These are phyloP conservation scores for Bryoerythrophyllum caledonicum DNA, from an alignment of 225 moss, liverwort and hornwort genomes.

Conservation along the genomic window DNA sequence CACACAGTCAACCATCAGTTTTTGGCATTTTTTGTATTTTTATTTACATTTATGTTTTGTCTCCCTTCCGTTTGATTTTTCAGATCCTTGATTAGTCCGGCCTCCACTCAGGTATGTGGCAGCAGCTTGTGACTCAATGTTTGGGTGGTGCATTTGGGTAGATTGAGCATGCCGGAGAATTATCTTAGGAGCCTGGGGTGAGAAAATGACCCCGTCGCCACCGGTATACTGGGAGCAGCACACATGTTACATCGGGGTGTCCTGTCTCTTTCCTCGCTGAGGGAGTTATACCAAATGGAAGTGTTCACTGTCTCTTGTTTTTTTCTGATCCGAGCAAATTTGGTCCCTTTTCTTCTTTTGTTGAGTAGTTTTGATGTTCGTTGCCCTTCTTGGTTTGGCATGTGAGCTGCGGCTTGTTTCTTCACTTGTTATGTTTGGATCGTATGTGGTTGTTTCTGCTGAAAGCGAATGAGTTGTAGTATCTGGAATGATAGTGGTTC, in stretches of 20 bases:
- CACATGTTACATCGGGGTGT: constrained; percentile 33
- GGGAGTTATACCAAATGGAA: constrained; percentile 25
- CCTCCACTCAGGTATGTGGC: constrained; percentile 17
- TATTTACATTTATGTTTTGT: neutral
- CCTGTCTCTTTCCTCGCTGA: constrained; percentile 27
- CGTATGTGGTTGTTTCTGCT: constrained; percentile 14
- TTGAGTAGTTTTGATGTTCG: neutral
- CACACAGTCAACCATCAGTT: constrained; percentile 21
- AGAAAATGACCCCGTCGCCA: constrained; percentile 40
- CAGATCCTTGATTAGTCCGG: constrained; percentile 7
- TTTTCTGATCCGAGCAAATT: too few species aligned
- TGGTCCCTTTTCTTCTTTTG: constrained; percentile 7
- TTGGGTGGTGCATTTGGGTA: constrained; percentile 60
- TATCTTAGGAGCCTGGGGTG: constrained; percentile 52
- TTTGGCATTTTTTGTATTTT: neutral
- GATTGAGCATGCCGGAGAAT: constrained; percentile 51
- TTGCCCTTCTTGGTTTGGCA: neutral
- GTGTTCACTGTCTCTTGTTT: neutral
- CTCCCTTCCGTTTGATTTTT: neutral
- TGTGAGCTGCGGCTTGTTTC: neutral
- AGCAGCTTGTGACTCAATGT: constrained; percentile 45
- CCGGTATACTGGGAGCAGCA: constrained; percentile 43
- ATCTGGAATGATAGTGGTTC: constrained; percentile 22
- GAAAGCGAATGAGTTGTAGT: constrained; percentile 9
- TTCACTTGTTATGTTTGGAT: constrained; percentile 22